phyloP scores from a whole-genome alignment of 306 rosid species.

The Adenanthera pavonina region DNA sequence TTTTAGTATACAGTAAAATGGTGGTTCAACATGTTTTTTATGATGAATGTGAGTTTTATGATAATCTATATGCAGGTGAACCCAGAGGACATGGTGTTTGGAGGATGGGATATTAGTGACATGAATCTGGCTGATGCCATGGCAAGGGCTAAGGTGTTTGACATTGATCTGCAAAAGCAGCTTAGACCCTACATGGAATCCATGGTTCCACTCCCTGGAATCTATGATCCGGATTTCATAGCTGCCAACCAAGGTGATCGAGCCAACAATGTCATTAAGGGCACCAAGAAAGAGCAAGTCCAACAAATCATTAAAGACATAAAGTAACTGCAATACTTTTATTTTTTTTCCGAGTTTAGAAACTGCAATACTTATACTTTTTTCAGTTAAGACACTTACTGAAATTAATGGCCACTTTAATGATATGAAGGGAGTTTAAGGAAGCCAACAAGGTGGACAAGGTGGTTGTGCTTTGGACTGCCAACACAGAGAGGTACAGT shows the following conservation, averaged over 20 bases:
- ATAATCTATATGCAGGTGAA: conserved; percentile 63
- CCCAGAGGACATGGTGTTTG: conserved; percentile 93
- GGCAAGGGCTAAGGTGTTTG: conserved; percentile 92
- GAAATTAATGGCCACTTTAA: not conserved
- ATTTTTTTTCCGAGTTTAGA: not conserved
- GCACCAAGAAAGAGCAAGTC: conserved; percentile 87
- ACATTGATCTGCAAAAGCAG: conserved; percentile 95
- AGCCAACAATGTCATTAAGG: conserved; percentile 86
- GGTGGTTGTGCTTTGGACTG: conserved; percentile 98
- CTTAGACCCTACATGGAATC: conserved; percentile 95
- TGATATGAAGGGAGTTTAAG: conserved; percentile 81
- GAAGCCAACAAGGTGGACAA: conserved; percentile 78
- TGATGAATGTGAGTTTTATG: not conserved
- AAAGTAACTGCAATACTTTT: conserved; percentile 47
- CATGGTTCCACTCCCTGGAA: conserved; percentile 96
- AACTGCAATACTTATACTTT: not conserved
- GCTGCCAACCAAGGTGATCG: conserved; percentile 94
- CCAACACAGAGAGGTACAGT: conserved; percentile 97
- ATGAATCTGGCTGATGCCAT: conserved; percentile 96
- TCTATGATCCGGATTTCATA: conserved; percentile 87
- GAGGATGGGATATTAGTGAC: conserved; percentile 98
- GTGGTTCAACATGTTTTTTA: not conserved
- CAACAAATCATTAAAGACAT: conserved; percentile 80
- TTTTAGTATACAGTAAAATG: not conserved
- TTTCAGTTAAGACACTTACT: conserved; percentile 21